Evolutionary conservation across 1,139 yeast genomes (phyloP), one percentile per base, ranked within the genome.

Genomic region (Eremothecium sinecaudum): DNA sequence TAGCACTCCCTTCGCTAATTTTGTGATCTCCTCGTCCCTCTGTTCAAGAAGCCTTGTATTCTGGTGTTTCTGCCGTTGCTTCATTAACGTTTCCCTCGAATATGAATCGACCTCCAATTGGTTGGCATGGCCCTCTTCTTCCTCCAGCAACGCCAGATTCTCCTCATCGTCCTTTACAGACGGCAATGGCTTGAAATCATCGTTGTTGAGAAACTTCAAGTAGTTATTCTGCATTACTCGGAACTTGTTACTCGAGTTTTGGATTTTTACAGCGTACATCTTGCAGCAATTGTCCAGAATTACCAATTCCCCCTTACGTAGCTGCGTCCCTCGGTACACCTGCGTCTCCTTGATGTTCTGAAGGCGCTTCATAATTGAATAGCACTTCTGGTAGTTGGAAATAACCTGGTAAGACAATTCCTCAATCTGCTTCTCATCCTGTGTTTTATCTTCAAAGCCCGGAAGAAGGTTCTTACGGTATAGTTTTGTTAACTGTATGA

Each of bases 1-100:
- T 21, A 90, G 64, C 28, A 90, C 93, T 29, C 96, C 95, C 67
- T 83, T 84, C 3, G 98, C 97, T 37, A 92, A 69, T 47, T 79
- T 80, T 18, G 81, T 79, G 32, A 92, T 90, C 51, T 90, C 98
- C 35, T 75, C 71, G 53, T 90, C 98, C 38, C 98, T 67, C 45
- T 80, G 86, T 37, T 75, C 44, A 23, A 57, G 38, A 22, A 41
- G 55, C 14, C 42, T 58, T 33, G 65, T 63, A 36, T 68, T 67
- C 35, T 62, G 59, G 29, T 62, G 64, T 18, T 50, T 52, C 8
- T 52, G 47, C 32, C 59, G 62, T 13, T 69, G 64, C 34, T 62
- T 64, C 34, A 59, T 60, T 39, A 66, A 56, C 20, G 70, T 69
- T 33, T 61, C 62, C 36, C 64, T 49, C 1, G 71, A 67, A 39